Evolutionary conservation across 2,329 filamentous ascomycete genomes (phyloP).

Genomic region (Penicillium sp.): DNA sequence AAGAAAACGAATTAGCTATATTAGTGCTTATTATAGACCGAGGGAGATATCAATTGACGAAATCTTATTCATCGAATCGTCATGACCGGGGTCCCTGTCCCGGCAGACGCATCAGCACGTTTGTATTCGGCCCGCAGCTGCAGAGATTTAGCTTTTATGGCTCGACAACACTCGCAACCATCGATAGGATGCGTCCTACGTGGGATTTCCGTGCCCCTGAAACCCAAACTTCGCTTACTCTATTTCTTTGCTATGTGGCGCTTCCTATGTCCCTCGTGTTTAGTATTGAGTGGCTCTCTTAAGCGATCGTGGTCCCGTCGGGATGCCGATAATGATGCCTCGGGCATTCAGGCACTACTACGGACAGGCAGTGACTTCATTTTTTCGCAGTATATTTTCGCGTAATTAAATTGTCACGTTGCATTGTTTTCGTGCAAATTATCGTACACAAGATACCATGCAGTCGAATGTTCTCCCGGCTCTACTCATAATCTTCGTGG

Average conservation of each 20-base stretch:
- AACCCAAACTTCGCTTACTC: background rate
- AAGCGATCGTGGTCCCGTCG: background rate
- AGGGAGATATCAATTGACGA: background rate
- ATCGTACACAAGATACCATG: background rate
- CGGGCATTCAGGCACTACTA: background rate
- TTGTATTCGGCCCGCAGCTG: background rate
- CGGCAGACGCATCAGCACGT: background rate
- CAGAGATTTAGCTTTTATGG: background rate
- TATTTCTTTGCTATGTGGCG: background rate
- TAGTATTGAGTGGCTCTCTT: background rate
- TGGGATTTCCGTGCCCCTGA: background rate
- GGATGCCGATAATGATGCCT: background rate
- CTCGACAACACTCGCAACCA: background rate
- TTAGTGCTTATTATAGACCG: background rate
- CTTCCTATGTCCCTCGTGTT: background rate
- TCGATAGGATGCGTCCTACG: background rate
- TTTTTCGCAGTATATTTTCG: background rate
- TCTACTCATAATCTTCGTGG: background rate
- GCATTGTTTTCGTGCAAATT: background rate
- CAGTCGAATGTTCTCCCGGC: background rate
- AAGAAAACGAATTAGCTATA: background rate
- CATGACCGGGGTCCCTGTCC: background rate
- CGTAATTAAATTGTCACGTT: background rate
- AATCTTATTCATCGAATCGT: background rate
- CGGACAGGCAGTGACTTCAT: background rate